Base-by-base conservation (phyloP, 164 flowering plant species). In the Vitis cinerea region DNA sequence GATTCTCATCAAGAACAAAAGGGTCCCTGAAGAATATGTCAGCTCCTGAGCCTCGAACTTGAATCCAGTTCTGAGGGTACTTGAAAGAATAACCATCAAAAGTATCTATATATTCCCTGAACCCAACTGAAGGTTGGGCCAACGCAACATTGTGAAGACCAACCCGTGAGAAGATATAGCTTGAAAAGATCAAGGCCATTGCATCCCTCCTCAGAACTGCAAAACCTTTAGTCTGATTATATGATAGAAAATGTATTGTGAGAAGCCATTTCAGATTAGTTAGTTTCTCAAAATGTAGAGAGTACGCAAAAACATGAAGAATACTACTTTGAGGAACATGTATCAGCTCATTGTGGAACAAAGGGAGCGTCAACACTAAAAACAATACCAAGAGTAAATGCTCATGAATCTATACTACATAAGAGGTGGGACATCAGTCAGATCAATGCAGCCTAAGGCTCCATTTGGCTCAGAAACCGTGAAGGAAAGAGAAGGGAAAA, bases 11-110 rank as follows among this genome's bases (percentile, higher is more conserved):
- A 50, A 95, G 98, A 68, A 95, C 82, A 83, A 59, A 87, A 53
- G 99, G 99, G 63, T 95, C 99, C 79, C 99, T 84, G 75, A 80
- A 83, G 74, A 82, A 94, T 77, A 94, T 83, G 66, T 94, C 97
- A n/a, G 97, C 98, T 61, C 94, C 94, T 1, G 97, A 90, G 49
- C 98, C 98, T 72, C 87, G 85, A 12, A 92, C 98, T 79, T 86
- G 91, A 74, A 94, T 92, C 98, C 97, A 94, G 73, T 88, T 95
- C 75, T 81, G 62, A 48, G 99, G 99, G 71, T 90, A 95, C 74
- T 74, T 83, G 78, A 95, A 88, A 0, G 93, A 77, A 71, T 92
- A 95, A 12, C 99, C 98, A 88, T 95, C 98, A 82, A 95, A 95
- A 13, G 84, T 83, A 74, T 95, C 97, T 48, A 91, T 82, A 74